Percentiles rank a stretch among this genome's conserved stretches.
phyloP scores from a whole-genome alignment of 2,329 filamentous ascomycete species.

The Xylariaceae sp. region DNA sequence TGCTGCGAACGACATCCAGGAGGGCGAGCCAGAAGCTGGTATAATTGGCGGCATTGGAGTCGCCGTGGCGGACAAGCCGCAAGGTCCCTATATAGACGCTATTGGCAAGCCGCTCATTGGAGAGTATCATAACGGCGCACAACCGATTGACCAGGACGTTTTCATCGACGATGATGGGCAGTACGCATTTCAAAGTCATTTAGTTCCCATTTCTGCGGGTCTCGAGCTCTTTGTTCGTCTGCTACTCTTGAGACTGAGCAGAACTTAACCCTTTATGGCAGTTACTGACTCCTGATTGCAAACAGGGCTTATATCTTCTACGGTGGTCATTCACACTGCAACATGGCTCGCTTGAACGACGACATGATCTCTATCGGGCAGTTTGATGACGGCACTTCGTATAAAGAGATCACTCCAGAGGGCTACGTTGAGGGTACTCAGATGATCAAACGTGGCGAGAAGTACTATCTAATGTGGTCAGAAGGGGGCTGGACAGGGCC shows the following conservation, averaged over 20 bases:
- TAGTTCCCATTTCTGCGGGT: too few species aligned
- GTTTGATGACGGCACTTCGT: conserved; percentile 49
- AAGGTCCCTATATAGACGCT: conserved; percentile 51
- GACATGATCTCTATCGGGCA: conserved; percentile 52
- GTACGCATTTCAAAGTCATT: conserved; percentile 51
- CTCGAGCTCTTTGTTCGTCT: too few species aligned
- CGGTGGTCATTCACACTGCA: conserved; percentile 51
- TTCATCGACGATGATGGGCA: conserved; percentile 51
- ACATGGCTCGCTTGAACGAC: conserved; percentile 50
- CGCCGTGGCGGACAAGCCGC: conserved; percentile 45
- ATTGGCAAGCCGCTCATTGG: conserved; percentile 51
- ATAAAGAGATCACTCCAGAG: conserved; percentile 54
- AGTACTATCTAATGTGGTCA: conserved; percentile 54
- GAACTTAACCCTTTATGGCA: too few species aligned
- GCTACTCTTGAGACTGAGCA: too few species aligned
- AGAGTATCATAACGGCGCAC: conserved; percentile 53
- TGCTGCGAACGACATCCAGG: conserved; percentile 55
- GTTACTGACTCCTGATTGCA: too few species aligned
- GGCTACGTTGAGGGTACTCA: conserved; percentile 53
- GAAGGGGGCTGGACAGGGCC: conserved; percentile 55
- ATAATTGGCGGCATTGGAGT: conserved; percentile 51
- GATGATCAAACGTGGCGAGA: conserved; percentile 51
- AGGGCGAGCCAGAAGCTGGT: conserved; percentile 37
- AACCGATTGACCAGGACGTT: conserved; percentile 55
- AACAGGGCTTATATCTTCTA: conserved; percentile 54